These are phyloP conservation scores for Tolypocladium nubicola DNA, from an alignment of 2,329 filamentous ascomycete genomes.

Conservation along the genomic window DNA sequence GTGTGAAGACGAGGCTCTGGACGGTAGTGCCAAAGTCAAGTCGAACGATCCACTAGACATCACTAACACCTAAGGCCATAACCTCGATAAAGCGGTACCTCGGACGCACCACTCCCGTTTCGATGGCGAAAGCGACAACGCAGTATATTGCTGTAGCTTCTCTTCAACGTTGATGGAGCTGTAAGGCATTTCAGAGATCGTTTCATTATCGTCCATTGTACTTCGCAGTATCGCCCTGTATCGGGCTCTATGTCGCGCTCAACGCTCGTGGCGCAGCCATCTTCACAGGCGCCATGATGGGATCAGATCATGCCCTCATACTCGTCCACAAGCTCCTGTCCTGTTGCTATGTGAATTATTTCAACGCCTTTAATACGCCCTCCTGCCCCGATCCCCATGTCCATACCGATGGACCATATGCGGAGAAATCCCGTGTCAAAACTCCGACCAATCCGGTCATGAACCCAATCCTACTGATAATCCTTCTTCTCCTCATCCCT, in stretches of 20 bases:
- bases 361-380: constrained; percentile 18
- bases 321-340: not conserved
- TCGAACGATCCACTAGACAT: not conserved
- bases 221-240: not conserved
- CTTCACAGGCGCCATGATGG: not conserved
- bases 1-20: constrained; percentile 1
- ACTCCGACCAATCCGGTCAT: constrained; percentile 9
- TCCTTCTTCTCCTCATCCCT: constrained; percentile 8
- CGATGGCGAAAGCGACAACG: not conserved
- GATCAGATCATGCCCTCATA: not conserved
- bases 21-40: not conserved
- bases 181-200: not conserved
- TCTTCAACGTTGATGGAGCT: not conserved
- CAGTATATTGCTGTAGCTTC: not conserved
- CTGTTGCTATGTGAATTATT: constrained; percentile 2
- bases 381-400: constrained; percentile 11
- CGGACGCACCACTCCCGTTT: too few relatives aligned
- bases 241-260: not conserved
- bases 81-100: constrained; percentile 11
- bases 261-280: not conserved
- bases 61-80: constrained; percentile 2
- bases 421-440: constrained; percentile 9
- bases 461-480: constrained; percentile 5
- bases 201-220: not conserved
- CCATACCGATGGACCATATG: constrained; percentile 10